Evolutionary conservation across 441 rosid genomes (phyloP).

Genomic region (Pelargonium myrrhifolium): DNA sequence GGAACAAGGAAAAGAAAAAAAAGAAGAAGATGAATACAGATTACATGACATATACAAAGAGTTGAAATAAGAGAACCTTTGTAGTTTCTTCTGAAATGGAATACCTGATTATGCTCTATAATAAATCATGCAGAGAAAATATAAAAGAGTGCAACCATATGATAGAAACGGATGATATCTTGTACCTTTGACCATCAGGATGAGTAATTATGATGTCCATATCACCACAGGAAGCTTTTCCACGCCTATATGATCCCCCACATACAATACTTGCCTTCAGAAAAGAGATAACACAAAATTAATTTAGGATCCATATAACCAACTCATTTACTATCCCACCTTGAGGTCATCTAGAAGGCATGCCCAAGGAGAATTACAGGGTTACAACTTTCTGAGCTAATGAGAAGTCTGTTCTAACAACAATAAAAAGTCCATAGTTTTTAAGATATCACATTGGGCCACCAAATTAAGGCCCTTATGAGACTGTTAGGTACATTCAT

Average conservation of each 20-base stretch:
- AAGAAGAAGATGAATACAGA: background rate
- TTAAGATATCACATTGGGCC: too few species aligned
- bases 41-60: conserved; percentile 6
- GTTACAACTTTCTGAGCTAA: too few species aligned
- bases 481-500: too few species aligned
- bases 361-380: too few species aligned
- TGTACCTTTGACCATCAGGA: conserved; percentile 79
- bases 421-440: too few species aligned
- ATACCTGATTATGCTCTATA: background rate
- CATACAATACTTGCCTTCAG: conserved; percentile 64
- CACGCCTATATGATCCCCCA: conserved; percentile 96
- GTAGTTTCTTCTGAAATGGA: background rate
- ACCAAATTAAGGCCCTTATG: too few species aligned
- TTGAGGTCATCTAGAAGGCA: too few species aligned
- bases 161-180: background rate
- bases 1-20: background rate
- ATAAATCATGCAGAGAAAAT: conserved; percentile 3
- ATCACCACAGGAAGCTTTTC: conserved; percentile 90
- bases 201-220: conserved; percentile 77
- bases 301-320: background rate
- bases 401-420: too few species aligned
- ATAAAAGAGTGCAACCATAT: background rate
- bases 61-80: background rate
- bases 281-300: conserved; percentile 14
- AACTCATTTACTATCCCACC: too few species aligned